Evolutionary conservation across 2,329 filamentous ascomycete species (phyloP).

Genomic region (Davidsoniella neocaledoniae): DNA sequence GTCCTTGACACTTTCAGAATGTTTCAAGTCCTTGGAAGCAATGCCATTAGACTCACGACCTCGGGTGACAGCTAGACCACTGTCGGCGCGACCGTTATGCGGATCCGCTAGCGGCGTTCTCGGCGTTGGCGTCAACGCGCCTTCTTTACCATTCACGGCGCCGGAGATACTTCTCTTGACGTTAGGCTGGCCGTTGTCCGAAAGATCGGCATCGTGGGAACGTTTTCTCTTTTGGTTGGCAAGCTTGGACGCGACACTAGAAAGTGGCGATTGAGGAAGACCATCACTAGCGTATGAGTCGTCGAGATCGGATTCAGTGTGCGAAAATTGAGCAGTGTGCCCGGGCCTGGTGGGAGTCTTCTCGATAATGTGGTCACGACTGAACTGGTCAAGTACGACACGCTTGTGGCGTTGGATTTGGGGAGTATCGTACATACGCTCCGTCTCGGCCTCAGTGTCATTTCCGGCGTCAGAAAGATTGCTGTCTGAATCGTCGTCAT

Average conservation of each 20-base stretch:
- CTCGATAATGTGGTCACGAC: conserved; percentile 35
- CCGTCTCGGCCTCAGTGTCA: conserved; percentile 80
- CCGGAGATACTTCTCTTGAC: conserved; percentile 37
- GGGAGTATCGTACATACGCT: conserved; percentile 81
- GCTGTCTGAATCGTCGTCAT: conserved; percentile 26
- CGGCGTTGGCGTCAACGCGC: conserved; percentile 16
- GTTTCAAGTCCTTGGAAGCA: conserved; percentile 5
- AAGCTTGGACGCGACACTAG: conserved; percentile 10
- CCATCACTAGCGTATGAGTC: conserved; percentile 10
- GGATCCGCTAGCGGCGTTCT: conserved; percentile 6
- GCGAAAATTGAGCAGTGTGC: conserved; percentile 4
- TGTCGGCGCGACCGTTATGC: conserved; percentile 1
- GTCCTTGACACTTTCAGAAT: neutral
- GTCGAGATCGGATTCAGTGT: conserved; percentile 9
- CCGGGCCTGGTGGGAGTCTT: conserved; percentile 44
- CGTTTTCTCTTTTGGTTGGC: conserved; percentile 35
- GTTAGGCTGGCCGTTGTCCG: conserved; percentile 30
- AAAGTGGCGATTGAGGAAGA: conserved; percentile 8
- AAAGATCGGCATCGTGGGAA: conserved; percentile 27
- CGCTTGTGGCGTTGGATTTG: conserved; percentile 46
- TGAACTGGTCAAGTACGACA: conserved; percentile 40
- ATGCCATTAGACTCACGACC: conserved; percentile 18
- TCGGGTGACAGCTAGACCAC: conserved; percentile 14
- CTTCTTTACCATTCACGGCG: neutral
- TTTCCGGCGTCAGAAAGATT: conserved; percentile 41